Percentiles rank a stretch among this genome's conserved stretches.
These are phyloP conservation scores for Tricholoma furcatifolium DNA, from an alignment of 768 basidiomycete species.

Conservation along the genomic window DNA sequence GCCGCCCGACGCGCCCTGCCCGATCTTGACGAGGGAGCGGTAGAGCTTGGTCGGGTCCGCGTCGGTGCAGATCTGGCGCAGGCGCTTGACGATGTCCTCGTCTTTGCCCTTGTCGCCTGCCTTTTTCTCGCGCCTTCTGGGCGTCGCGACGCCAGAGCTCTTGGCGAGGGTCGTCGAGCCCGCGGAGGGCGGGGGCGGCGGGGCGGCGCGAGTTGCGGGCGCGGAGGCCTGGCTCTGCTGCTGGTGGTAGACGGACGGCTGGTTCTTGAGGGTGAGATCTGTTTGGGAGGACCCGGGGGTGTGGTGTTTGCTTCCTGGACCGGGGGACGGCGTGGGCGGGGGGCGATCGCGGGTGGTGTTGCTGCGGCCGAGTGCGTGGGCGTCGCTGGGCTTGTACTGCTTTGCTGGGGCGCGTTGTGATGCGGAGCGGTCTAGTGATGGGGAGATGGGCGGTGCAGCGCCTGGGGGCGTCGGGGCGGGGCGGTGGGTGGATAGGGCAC, in stretches of 20 bases:
- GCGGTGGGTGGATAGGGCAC: constrained; percentile 61
- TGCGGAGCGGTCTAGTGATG: constrained; percentile 81
- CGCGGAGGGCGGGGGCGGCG: constrained; percentile 61
- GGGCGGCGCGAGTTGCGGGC: constrained; percentile 33
- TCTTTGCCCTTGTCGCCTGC: constrained; percentile 71
- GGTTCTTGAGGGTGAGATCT: constrained; percentile 48
- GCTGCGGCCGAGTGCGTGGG: constrained; percentile 54
- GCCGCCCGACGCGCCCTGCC: constrained; percentile 96
- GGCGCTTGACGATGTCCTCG: constrained; percentile 86
- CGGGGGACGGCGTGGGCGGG: constrained; percentile 37
- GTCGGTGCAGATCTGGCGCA: constrained; percentile 95
- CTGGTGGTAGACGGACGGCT: constrained; percentile 13
- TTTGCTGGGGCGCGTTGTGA: constrained; percentile 77
- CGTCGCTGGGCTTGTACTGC: constrained; percentile 42
- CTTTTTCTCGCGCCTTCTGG: constrained; percentile 85
- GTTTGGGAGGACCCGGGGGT: constrained; percentile 58
- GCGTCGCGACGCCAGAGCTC: constrained; percentile 73
- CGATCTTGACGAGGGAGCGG: constrained; percentile 92
- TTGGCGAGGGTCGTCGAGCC: constrained; percentile 67
- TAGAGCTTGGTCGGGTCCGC: constrained; percentile 96
- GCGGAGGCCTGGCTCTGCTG: constrained; percentile 32
- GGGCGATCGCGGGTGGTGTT: constrained; percentile 69
- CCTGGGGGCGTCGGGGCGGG: constrained; percentile 80
- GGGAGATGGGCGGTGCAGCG: constrained; percentile 52
- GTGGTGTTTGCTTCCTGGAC: neutral